Percentiles rank a stretch among this genome's conserved stretches.
These are phyloP conservation scores for Saccharomyces uvarum DNA, from an alignment of 1,139 yeast species.

Conservation along the genomic window DNA sequence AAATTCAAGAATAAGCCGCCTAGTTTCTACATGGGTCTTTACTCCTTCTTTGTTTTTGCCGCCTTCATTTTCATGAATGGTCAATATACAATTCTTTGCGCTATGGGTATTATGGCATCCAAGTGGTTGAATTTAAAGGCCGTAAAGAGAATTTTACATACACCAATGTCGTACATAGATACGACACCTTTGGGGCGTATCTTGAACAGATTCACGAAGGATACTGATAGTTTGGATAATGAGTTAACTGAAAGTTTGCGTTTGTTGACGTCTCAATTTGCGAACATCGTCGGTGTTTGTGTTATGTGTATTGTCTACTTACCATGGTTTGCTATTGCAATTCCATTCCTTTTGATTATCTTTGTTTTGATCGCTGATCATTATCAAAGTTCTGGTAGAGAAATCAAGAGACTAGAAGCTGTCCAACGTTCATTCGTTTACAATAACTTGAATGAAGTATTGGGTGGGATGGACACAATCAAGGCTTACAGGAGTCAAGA, in stretches of 20 bases:
- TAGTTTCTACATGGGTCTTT: conserved; percentile 63
- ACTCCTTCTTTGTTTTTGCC: conserved; percentile 46
- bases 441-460: conserved; percentile 67
- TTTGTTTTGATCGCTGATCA: conserved; percentile 48
- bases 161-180: conserved; percentile 64
- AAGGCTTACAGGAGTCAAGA: conserved; percentile 50
- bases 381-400: conserved; percentile 76
- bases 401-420: conserved; percentile 77
- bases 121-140: conserved; percentile 44
- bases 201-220: conserved; percentile 69
- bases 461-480: conserved; percentile 65
- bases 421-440: conserved; percentile 67
- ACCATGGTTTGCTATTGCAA: conserved; percentile 70
- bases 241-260: conserved; percentile 57
- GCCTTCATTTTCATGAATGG: conserved; percentile 44
- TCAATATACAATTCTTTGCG: conserved; percentile 50
- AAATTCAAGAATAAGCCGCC: conserved; percentile 44
- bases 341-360: conserved; percentile 45
- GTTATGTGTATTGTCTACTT: conserved; percentile 63
- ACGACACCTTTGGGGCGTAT: conserved; percentile 67
- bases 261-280: conserved; percentile 43
- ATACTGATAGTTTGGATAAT: conserved; percentile 75
- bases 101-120: conserved; percentile 43
- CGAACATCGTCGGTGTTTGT: conserved; percentile 54
- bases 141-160: conserved; percentile 55